Evolutionary conservation across 208 protist species (phyloP).

Genomic region (Jaenimonas drosophilae): DNA sequence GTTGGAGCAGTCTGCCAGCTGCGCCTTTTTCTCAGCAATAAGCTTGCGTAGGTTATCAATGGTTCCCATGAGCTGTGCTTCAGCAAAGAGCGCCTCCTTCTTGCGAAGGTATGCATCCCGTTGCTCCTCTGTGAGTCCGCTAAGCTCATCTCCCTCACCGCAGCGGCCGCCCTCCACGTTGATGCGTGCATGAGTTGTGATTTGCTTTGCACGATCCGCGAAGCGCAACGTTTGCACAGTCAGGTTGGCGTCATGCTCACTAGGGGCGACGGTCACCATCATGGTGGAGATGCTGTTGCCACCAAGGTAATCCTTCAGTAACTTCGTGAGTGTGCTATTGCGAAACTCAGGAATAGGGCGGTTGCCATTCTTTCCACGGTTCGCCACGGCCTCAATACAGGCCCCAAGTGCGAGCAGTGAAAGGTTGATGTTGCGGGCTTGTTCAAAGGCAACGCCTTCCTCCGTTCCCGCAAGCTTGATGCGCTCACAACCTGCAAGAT

Average conservation of each 20-base stretch:
- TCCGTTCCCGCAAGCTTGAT: constrained; percentile 69
- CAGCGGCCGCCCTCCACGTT: constrained; percentile 47
- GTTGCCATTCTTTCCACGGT: constrained; percentile 23
- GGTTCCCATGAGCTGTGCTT: constrained; percentile 61
- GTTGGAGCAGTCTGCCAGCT: constrained; percentile 33
- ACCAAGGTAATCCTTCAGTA: constrained; percentile 80
- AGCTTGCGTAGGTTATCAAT: constrained; percentile 45
- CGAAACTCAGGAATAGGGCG: constrained; percentile 64
- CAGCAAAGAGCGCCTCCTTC: constrained; percentile 62
- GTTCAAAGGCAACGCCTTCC: constrained; percentile 57
- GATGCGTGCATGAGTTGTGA: constrained; percentile 63
- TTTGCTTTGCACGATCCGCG: constrained; percentile 80
- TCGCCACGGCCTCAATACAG: constrained; percentile 71
- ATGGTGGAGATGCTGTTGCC: constrained; percentile 81
- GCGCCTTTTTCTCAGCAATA: constrained; percentile 50
- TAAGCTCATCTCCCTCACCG: constrained; percentile 28
- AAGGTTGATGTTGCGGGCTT: constrained; percentile 81
- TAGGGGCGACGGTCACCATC: constrained; percentile 69
- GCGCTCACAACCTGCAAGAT: constrained; percentile 77
- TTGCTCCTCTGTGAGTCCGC: too few relatives aligned
- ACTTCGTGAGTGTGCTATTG: constrained; percentile 78
- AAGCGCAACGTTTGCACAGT: constrained; percentile 82
- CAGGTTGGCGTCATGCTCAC: constrained; percentile 53
- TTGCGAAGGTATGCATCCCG: constrained; percentile 59
- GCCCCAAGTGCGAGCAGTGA: constrained; percentile 68